Evolutionary conservation across 2,329 filamentous ascomycete genomes (phyloP).

Genomic region (Penicillium sp.): DNA sequence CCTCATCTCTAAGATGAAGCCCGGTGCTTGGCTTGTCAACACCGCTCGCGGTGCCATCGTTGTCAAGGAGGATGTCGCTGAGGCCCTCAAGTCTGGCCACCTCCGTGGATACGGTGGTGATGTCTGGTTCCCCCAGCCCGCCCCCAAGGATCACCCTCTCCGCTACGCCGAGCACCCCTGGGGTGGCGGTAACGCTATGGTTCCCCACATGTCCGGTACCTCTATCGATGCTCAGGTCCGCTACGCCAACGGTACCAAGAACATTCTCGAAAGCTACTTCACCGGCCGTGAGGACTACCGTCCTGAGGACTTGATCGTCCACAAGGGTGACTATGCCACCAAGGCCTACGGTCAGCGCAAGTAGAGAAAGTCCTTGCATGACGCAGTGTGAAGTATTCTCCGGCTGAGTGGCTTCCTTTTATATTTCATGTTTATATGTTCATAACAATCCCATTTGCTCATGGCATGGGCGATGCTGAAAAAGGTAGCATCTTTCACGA

Average conservation of each 20-base stretch:
- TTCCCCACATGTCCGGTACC: constrained; percentile 97
- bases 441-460: constrained; percentile 12
- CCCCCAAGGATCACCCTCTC: constrained; percentile 87
- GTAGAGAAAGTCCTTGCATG: constrained; percentile 17
- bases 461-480: constrained; percentile 11
- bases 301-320: constrained; percentile 85
- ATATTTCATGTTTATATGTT: constrained; percentile 13
- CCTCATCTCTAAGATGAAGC: constrained; percentile 98
- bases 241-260: constrained; percentile 84
- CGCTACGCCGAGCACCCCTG: constrained; percentile 91
- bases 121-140: constrained; percentile 94
- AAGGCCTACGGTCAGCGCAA: constrained; percentile 81
- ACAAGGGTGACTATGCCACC: constrained; percentile 88
- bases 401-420: not conserved
- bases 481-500: constrained; percentile 24
- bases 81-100: constrained; percentile 86
- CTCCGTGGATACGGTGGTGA: constrained; percentile 52
- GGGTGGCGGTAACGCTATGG: constrained; percentile 97
- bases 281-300: constrained; percentile 83
- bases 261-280: constrained; percentile 89
- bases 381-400: not conserved
- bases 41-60: constrained; percentile 98
- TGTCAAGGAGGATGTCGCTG: constrained; percentile 98
- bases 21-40: constrained; percentile 95
- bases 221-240: constrained; percentile 97